These are phyloP conservation scores for Phytophthora citricola DNA, from an alignment of 352 stramenopile genomes.

Conservation along the genomic window DNA sequence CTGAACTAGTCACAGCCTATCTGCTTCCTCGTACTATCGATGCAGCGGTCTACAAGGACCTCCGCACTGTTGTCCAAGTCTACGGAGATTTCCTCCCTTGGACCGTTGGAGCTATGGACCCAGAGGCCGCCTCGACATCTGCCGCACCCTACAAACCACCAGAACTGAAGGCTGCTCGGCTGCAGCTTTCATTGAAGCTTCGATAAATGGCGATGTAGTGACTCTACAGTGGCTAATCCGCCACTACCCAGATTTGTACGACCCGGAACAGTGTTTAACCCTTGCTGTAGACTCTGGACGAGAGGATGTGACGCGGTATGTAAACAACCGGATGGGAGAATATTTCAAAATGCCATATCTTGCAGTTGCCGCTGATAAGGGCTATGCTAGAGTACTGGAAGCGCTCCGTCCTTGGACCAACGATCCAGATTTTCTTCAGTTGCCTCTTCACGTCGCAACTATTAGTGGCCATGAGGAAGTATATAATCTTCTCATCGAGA, in stretches of 20 bases:
- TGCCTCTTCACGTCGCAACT: not conserved
- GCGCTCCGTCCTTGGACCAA: not conserved
- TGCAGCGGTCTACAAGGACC: slow-evolving; percentile 3
- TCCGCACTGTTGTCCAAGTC: slow-evolving; percentile 1
- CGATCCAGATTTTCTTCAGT: not conserved
- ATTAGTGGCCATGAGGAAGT: not conserved
- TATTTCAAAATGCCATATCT: not conserved
- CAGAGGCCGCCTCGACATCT: slow-evolving; percentile 1
- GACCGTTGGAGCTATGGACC: not conserved
- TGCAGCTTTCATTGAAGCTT: slow-evolving; percentile 3
- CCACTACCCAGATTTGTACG: not conserved
- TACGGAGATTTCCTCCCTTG: not conserved
- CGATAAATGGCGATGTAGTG: not conserved
- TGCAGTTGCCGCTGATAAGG: not conserved
- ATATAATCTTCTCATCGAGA: not conserved
- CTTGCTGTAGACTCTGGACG: not conserved
- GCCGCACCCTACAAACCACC: not conserved
- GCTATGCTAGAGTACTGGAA: not conserved
- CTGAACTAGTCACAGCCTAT: not conserved
- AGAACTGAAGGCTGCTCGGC: slow-evolving; percentile 4
- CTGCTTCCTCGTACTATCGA: slow-evolving; percentile 11
- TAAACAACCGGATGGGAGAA: not conserved
- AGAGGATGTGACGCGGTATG: not conserved
- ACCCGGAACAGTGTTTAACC: not conserved
- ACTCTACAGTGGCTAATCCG: not conserved